Evolutionary conservation across 306 rosid genomes (phyloP).

Genomic region (Mimosa bimucronata): DNA sequence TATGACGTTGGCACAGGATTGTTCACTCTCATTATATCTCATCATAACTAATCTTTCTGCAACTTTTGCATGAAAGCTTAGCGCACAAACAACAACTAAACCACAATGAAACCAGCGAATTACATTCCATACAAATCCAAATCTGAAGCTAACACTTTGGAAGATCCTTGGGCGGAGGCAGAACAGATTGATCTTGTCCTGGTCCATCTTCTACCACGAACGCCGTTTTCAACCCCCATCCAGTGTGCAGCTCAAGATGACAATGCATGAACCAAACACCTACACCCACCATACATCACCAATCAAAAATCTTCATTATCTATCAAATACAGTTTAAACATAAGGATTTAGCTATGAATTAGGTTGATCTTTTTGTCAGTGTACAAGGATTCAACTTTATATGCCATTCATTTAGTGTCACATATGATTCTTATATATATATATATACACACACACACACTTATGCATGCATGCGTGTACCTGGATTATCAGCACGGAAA

Average conservation of each 20-base stretch:
- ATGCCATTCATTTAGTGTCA: no score
- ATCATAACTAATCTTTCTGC: background rate
- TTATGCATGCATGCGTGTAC: background rate
- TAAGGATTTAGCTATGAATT: no score
- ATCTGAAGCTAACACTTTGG: slow-evolving; percentile 52
- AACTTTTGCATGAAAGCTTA: slow-evolving; percentile 40
- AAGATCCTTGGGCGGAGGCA: slow-evolving; percentile 81
- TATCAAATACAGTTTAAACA: background rate
- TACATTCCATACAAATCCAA: background rate
- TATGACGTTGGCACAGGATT: background rate
- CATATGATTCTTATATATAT: no score
- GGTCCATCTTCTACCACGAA: slow-evolving; percentile 81
- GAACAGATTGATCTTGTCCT: slow-evolving; percentile 55
- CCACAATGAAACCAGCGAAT: background rate
- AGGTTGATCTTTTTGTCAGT: no score
- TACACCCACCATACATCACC: slow-evolving; percentile 24
- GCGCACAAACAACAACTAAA: background rate
- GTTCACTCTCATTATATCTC: background rate
- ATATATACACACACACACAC: no score
- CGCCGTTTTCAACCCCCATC: slow-evolving; percentile 86
- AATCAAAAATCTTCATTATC: background rate
- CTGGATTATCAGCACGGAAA: slow-evolving; percentile 76
- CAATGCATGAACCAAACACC: slow-evolving; percentile 93
- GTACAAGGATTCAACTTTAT: no score
- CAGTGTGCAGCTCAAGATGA: slow-evolving; percentile 80